These are phyloP conservation scores for Croton laevigatus DNA, from an alignment of 441 rosid species.

Conservation along the genomic window DNA sequence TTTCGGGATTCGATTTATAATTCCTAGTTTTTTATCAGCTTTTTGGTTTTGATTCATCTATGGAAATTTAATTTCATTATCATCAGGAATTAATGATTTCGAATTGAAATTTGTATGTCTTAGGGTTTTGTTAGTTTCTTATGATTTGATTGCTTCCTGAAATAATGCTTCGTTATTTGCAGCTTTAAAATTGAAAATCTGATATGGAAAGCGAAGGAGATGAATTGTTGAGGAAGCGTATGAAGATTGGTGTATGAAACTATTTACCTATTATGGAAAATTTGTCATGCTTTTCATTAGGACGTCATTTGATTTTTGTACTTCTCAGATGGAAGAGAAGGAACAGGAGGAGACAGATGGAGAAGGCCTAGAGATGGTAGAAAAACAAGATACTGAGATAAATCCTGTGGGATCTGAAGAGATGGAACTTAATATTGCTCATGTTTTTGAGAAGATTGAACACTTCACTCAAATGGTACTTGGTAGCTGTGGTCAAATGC, in stretches of 20 bases:
- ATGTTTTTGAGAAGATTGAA: constrained; percentile 64
- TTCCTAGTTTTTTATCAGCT: neutral
- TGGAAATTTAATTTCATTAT: neutral
- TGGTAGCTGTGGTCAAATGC: constrained; percentile 29
- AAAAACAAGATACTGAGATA: constrained; percentile 47
- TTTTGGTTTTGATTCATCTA: neutral
- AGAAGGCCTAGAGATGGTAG: constrained; percentile 34
- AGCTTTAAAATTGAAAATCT: constrained; percentile 8
- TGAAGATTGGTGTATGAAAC: constrained; percentile 43
- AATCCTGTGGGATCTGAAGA: constrained; percentile 59
- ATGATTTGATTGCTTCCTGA: neutral
- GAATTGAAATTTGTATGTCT: neutral
- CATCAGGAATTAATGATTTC: too few species aligned
- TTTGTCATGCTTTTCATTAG: neutral
- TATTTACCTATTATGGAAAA: constrained; percentile 7
- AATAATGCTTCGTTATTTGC: constrained; percentile 10
- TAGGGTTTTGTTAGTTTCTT: constrained; percentile 2
- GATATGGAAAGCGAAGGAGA: constrained; percentile 43
- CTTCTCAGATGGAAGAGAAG: constrained; percentile 44
- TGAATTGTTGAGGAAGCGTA: constrained; percentile 44
- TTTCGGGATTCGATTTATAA: neutral
- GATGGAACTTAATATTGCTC: constrained; percentile 55
- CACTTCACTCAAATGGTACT: constrained; percentile 68
- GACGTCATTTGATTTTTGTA: constrained; percentile 1
- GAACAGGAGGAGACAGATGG: constrained; percentile 36